phyloP scores from a whole-genome alignment of 2,329 filamentous ascomycete species.

The Zymoseptoria crescenta region DNA sequence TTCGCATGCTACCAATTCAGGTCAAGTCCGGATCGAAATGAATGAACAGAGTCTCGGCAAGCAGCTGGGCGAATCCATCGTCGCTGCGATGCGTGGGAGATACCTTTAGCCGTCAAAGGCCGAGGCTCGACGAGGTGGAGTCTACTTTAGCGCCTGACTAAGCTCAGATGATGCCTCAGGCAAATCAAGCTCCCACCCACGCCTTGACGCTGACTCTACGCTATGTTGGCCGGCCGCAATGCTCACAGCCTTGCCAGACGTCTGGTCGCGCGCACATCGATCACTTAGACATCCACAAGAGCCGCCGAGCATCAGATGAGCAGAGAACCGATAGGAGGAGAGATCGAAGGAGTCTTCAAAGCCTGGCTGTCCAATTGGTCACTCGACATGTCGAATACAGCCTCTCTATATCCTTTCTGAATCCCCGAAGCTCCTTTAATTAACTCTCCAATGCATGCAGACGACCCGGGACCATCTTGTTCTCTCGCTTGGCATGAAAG shows the following conservation, averaged over 20 bases:
- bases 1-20: constrained; percentile 1
- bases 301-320: background rate
- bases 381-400: background rate
- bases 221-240: too few species aligned
- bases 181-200: too few species aligned
- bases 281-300: too few species aligned
- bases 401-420: background rate
- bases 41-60: too few species aligned
- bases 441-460: background rate
- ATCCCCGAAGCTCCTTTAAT: background rate
- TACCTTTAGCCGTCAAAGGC: background rate
- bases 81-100: background rate
- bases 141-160: background rate
- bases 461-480: too few species aligned
- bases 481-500: background rate
- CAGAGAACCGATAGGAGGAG: background rate
- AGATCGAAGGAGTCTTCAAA: background rate
- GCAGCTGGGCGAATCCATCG: background rate
- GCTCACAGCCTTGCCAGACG: too few species aligned
- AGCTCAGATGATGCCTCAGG: background rate
- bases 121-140: background rate
- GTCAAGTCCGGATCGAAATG: background rate
- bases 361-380: too few species aligned
- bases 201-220: too few species aligned
- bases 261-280: too few species aligned